Base-by-base conservation (phyloP, 192 early-diverging fungal species). In the Jimgerdemannia flammicorona region DNA sequence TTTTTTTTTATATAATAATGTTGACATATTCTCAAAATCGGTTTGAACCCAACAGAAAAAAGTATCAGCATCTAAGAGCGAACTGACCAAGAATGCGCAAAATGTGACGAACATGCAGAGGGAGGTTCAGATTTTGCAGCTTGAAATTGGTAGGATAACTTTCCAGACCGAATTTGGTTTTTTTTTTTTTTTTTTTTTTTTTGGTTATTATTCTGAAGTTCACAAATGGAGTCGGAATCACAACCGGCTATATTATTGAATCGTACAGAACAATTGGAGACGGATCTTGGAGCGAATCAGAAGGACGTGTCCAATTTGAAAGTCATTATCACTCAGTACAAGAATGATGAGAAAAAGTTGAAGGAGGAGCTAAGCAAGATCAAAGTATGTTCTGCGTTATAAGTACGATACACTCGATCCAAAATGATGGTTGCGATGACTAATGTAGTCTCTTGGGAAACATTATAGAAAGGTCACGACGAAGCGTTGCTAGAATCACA, bases 51-150 rank as follows among this genome's bases (percentile, higher is more conserved):
- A 9, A 54, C 75, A 94, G 86, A 85, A 88, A 83, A 88, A 93
- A 40, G 86, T 97, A 63, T 77, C 81, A 3, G 69, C 80, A 29
- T 83, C 90, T 40, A 96, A 95, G 79, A 79, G 84, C 2, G 87
- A 89, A 29, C 80, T 97, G 8, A 78, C 84, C 18, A 86, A 90
- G 67, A 71, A 78, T 49, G 77, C 79, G 71, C 84, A 77, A 64
- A 77, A 74, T 43, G 80, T 92, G 2, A 90, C 88, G 65, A 81
- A 86, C 39, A 91, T 92, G 84, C 88, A 93, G 59, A 84, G 89
- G 39, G 82, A 90, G 29, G 84, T 93, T 10, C 87, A 90, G 74
- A 85, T 87, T n/a, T 71, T 89, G n/a, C 79, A 87, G 43, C 81
- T 91, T 39, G 94, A 94, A 78, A 76, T 87, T 4, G 85, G 90